Percentiles rank a stretch among this genome's conserved stretches.
Evolutionary conservation across 73 alveolate genomes (phyloP).

Genomic region (Breviolum minutum): DNA sequence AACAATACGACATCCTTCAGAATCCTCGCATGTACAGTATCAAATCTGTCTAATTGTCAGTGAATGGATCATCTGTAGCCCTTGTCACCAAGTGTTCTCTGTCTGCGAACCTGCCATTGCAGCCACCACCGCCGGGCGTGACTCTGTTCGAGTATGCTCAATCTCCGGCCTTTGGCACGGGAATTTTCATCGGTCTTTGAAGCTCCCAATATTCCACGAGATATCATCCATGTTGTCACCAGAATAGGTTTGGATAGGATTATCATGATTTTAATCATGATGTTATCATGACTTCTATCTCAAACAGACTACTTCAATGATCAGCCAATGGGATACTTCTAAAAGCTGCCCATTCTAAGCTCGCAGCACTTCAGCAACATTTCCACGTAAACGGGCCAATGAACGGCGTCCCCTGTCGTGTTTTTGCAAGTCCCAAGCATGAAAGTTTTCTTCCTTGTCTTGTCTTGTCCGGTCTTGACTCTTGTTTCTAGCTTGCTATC

Average conservation of each 20-base stretch:
- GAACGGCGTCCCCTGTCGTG: slow-evolving; percentile 33
- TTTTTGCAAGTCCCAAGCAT: background rate
- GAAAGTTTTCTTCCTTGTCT: background rate
- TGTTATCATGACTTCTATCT: no score
- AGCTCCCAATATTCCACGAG: background rate
- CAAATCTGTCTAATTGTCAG: no score
- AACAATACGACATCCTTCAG: no score
- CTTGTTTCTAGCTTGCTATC: background rate
- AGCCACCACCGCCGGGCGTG: slow-evolving; percentile 4
- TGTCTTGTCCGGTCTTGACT: background rate
- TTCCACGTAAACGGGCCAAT: slow-evolving; percentile 29
- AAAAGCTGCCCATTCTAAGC: background rate
- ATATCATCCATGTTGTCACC: no score
- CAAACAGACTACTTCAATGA: background rate
- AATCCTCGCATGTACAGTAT: no score
- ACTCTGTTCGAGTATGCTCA: background rate
- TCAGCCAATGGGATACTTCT: no score
- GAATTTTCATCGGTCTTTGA: background rate
- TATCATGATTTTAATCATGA: no score
- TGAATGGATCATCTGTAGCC: no score
- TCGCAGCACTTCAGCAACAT: background rate
- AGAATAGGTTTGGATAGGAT: no score
- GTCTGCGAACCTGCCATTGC: slow-evolving; percentile 1
- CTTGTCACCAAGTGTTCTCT: no score
- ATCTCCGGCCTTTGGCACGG: background rate